Conservation (phyloP, 495 filamentous ascomycete genomes). For the Aspergillus avenaceus region DNA sequence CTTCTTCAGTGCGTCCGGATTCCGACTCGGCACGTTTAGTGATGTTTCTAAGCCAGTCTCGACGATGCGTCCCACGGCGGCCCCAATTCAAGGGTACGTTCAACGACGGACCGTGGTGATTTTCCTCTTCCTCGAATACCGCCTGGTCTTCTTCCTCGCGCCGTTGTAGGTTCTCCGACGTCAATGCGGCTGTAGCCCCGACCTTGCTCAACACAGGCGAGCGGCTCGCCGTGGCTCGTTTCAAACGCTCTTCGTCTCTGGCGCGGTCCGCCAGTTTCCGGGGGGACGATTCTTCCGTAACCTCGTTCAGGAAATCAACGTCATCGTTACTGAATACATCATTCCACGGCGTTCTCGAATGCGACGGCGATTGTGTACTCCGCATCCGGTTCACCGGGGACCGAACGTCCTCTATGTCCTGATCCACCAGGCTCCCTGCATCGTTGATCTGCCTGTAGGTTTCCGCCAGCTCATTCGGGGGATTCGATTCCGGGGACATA, state of each 20-base stretch:
- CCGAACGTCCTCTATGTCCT: slow-evolving; percentile 25
- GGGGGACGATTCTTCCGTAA: slow-evolving; percentile 26
- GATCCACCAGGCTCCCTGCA: slow-evolving; percentile 36
- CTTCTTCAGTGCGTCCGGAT: slow-evolving; percentile 18
- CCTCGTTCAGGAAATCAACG: slow-evolving; percentile 26
- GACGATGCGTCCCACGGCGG: slow-evolving; percentile 43
- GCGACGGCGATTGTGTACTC: slow-evolving; percentile 25
- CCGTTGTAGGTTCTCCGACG: slow-evolving; percentile 44
- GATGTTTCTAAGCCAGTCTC: slow-evolving; percentile 51
- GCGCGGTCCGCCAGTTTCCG: slow-evolving; percentile 33
- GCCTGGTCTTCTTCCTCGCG: slow-evolving; percentile 38
- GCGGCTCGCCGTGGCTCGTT: slow-evolving; percentile 37
- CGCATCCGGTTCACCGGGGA: slow-evolving; percentile 5
- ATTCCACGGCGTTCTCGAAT: slow-evolving; percentile 13
- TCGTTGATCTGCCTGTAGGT: slow-evolving; percentile 44
- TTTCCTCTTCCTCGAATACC: slow-evolving; percentile 14
- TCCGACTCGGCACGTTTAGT: slow-evolving; percentile 23
- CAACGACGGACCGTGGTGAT: slow-evolving; percentile 44
- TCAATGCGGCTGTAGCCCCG: slow-evolving; percentile 31
- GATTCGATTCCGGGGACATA: slow-evolving; percentile 31
- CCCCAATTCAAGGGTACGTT: slow-evolving; percentile 59
- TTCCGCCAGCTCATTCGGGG: slow-evolving; percentile 40
- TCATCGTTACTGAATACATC: slow-evolving; percentile 20
- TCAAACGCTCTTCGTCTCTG: slow-evolving; percentile 43
- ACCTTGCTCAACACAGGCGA: slow-evolving; percentile 46